Evolutionary conservation across 2,329 filamentous ascomycete species (phyloP), one percentile per base, ranked within the genome.

Genomic region (Trichoderma gracile): DNA sequence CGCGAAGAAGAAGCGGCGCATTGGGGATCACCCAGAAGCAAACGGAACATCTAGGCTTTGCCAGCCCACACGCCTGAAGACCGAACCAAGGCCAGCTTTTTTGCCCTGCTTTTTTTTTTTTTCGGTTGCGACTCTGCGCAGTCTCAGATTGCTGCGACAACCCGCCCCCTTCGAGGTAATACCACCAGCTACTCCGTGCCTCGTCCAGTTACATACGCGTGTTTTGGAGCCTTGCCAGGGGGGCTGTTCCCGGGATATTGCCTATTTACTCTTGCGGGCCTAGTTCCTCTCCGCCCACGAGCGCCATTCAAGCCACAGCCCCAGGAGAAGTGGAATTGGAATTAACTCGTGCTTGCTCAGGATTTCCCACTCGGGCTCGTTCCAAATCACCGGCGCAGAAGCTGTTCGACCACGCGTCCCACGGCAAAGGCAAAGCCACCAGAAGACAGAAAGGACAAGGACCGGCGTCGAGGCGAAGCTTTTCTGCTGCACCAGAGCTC

Each of bases 151-250:
- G 33, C 33, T 12, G 10, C 33, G 10, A 14, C 10, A 12, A 5
- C 30, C 30, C 30, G 33, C 25, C 49, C 25, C 49, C 19, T 33
- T 52, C 30, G 27, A 30, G 27, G 49, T 30, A n/a, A 52, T 52
- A 30, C 47, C 19, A 25, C 30, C 23, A 8, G 21, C 47, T 45
- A 27, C 27, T 50, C 58, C 27, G 33, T 38, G 33, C 33, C 33
- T 38, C 33, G 43, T 30, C 19, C 52, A n/a, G 40, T 30, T 54
- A 25, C 25, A n/a, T 27, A 60, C 57, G 58, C 58, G 58, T 61
- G 54, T 57, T 57, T 43, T 53, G 25, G 46, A 23, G 27, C 49
- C 49, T 43, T 50, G 58, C 38, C 58, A 60, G 46, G 58, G 57
- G n/a, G 33, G 30, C 30, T 8, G 8, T 38, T 12, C 46, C 47